Evolutionary conservation across 805 yeast genomes (phyloP), one percentile per base, ranked within the genome.

Genomic region (Candida alai): DNA sequence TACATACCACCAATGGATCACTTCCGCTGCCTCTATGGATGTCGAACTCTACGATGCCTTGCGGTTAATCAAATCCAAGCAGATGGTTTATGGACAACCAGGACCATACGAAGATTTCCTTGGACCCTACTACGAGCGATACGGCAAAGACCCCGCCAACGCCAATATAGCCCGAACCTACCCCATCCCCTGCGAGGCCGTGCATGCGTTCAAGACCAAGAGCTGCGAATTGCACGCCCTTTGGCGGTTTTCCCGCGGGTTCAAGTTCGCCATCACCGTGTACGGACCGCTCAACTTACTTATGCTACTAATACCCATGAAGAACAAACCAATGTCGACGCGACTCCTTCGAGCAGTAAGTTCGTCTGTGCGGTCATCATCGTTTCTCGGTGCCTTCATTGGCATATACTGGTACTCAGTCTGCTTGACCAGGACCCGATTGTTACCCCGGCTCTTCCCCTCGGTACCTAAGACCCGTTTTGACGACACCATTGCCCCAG

Each of bases 21-120:
- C 76, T 3, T 58, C 60, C 27, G 73, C 73, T 13, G 74, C 76
- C 6, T 56, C 62, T 35, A 65, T 70, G 69, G 75, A 70, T 40
- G 49, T 48, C 17, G 70, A 59, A 24, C 40, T 70, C 9, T 48
- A 65, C 3, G 45, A 47, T 11, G 54, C 55, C 3, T 54, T 70
- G 24, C 48, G 56, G 20, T 39, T 44, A 5, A 28, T 70, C n/a
- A 57, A 59, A 19, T 38, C 49, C 4, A 58, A 58, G 4, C 44
- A 48, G 14, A 39, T 62, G 26, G 41, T 44, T 15, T 70, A 70
- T 42, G 74, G 74, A 7, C 45, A 51, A 19, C 41, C 47, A 5
- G 48, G 54, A 9, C 49, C 50, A 4, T 38, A 49, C 13, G 50
- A 54, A n/a, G 51, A 57, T n/a, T 37, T 54, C 6, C 49, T 71